Evolutionary conservation across 2,329 filamentous ascomycete species (phyloP).

Genomic region (Neofusicoccum umdonicola): DNA sequence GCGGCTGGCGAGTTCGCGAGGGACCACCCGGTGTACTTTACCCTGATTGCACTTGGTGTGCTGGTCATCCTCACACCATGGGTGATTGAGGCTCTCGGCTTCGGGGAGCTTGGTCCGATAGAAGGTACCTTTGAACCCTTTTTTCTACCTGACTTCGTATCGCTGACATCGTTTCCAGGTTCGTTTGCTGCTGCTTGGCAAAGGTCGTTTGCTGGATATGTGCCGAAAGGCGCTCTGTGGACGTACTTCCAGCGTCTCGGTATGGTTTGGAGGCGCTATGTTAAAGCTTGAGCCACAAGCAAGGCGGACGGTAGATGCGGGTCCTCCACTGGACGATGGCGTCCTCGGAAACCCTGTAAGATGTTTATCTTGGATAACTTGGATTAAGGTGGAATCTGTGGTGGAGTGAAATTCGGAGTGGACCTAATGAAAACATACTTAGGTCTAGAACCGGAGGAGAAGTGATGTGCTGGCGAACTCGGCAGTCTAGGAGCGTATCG

Average conservation of each 20-base stretch:
- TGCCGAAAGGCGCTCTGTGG: neutral
- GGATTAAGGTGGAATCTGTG: no score
- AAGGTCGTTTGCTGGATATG: neutral
- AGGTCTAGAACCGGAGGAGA: no score
- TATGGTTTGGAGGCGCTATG: neutral
- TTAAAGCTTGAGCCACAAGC: no score
- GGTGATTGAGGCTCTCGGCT: neutral
- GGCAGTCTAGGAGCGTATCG: no score
- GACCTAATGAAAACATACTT: no score
- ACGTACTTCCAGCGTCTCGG: neutral
- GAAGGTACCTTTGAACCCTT: neutral
- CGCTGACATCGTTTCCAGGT: neutral
- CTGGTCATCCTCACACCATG: neutral
- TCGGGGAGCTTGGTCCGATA: neutral
- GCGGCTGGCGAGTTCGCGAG: neutral
- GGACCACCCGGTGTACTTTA: neutral
- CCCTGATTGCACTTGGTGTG: neutral
- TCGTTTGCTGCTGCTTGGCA: neutral
- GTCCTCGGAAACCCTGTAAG: no score
- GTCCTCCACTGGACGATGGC: no score
- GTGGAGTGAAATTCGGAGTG: no score
- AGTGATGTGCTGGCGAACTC: no score
- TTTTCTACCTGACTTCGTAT: no score
- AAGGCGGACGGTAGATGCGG: no score
- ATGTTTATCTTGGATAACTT: no score